A percentile compares a stretch with the other conserved stretches of the same genome.
phyloP scores from a whole-genome alignment of 805 yeast species.

The Yarrowia bubula region DNA sequence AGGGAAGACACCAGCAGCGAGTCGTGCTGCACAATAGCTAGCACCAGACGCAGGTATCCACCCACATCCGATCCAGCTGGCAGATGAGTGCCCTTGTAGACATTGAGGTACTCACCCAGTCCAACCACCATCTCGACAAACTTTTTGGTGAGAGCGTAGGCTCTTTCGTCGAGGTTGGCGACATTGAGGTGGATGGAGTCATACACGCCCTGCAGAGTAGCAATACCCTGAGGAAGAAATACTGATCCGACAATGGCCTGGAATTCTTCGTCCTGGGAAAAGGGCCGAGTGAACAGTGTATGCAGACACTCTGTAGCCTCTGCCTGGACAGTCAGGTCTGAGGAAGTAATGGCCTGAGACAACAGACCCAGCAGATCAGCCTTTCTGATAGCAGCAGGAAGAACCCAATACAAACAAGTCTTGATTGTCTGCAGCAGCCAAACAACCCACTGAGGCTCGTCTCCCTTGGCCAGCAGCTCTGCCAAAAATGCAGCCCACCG shows the following conservation, averaged over 20 bases:
- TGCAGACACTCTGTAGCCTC: conserved; percentile 90
- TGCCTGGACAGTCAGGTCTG: conserved; percentile 65
- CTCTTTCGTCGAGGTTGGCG: conserved; percentile 70
- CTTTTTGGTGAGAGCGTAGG: conserved; percentile 80
- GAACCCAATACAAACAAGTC: conserved; percentile 87
- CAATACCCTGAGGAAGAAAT: conserved; percentile 71
- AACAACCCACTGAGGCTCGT: conserved; percentile 48
- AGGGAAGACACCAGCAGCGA: conserved; percentile 88
- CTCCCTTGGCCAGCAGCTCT: conserved; percentile 43
- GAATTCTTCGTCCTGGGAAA: conserved; percentile 65
- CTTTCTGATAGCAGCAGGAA: conserved; percentile 67
- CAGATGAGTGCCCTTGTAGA: conserved; percentile 42
- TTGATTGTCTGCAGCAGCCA: conserved; percentile 78
- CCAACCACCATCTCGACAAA: conserved; percentile 91
- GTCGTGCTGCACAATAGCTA: conserved; percentile 77
- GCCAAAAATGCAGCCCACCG: conserved; percentile 61
- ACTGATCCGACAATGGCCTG: conserved; percentile 75
- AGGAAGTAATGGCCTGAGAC: conserved; percentile 49
- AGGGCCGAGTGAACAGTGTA: conserved; percentile 77
- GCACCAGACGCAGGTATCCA: conserved; percentile 68
- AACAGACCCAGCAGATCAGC: conserved; percentile 66
- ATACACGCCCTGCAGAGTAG: conserved; percentile 64
- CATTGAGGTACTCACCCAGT: conserved; percentile 71
- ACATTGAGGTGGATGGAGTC: conserved; percentile 51
- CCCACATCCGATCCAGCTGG: conserved; percentile 60